Conservation (phyloP, 164 flowering plant species). For the Vitis rupestris region DNA sequence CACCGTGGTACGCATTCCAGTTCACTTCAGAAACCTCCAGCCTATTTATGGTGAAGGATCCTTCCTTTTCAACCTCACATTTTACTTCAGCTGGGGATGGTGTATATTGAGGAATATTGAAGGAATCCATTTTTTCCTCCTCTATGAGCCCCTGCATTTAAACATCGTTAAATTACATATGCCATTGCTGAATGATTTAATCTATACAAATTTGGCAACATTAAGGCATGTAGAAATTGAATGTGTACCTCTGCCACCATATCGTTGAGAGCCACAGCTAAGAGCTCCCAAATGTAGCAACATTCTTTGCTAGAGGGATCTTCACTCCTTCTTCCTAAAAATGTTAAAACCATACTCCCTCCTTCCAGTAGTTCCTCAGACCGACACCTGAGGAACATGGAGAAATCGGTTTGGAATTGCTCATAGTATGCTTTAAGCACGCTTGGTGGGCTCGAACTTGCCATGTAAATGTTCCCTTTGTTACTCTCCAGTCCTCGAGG, state of each 20-base stretch:
- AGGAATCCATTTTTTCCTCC: slow-evolving; percentile 42
- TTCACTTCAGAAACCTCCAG: slow-evolving; percentile 28
- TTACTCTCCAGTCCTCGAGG: slow-evolving; percentile 43
- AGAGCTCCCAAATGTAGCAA: slow-evolving; percentile 37
- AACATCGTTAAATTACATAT: neutral
- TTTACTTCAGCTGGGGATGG: slow-evolving; percentile 48
- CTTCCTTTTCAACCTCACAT: slow-evolving; percentile 35
- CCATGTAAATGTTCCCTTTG: slow-evolving; percentile 48
- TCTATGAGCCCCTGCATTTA: slow-evolving; percentile 48
- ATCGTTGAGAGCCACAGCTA: slow-evolving; percentile 37
- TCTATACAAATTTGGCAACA: neutral
- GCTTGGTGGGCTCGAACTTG: slow-evolving; percentile 35
- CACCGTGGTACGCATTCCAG: slow-evolving; percentile 22
- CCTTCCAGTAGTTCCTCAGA: slow-evolving; percentile 44
- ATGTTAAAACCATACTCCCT: slow-evolving; percentile 58
- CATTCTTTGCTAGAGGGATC: slow-evolving; percentile 37
- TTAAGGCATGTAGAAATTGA: neutral
- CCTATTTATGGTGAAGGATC: slow-evolving; percentile 40
- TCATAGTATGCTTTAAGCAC: slow-evolving; percentile 40
- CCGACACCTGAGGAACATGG: slow-evolving; percentile 41
- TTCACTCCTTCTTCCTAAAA: slow-evolving; percentile 38
- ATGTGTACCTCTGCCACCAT: slow-evolving; percentile 48
- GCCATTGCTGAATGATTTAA: neutral
- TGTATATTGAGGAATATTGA: slow-evolving; percentile 52
- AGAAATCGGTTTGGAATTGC: slow-evolving; percentile 53